Conservation (phyloP, 106 monocot genomes). For the Acanthochlamys bracteata region DNA sequence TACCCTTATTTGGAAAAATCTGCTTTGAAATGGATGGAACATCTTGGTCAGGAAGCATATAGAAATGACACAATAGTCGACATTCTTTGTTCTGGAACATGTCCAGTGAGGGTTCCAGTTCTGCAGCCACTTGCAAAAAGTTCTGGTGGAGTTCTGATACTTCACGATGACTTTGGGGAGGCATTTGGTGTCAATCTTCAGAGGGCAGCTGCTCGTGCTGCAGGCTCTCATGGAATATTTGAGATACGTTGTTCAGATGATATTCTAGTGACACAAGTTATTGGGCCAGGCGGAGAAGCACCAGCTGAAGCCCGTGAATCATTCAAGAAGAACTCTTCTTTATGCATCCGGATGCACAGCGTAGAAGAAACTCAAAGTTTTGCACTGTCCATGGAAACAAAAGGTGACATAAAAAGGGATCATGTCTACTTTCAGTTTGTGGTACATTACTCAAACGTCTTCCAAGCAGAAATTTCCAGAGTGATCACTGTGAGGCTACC, state of each 20-base stretch:
- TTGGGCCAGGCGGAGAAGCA: slow-evolving; percentile 96
- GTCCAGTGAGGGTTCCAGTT: slow-evolving; percentile 80
- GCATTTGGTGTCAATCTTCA: slow-evolving; percentile 98
- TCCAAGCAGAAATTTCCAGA: slow-evolving; percentile 74
- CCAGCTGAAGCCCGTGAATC: slow-evolving; percentile 68
- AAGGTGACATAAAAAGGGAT: slow-evolving; percentile 62
- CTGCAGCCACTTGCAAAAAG: slow-evolving; percentile 83
- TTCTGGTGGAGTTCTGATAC: slow-evolving; percentile 87
- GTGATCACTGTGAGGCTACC: slow-evolving; percentile 88
- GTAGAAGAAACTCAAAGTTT: slow-evolving; percentile 96
- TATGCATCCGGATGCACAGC: slow-evolving; percentile 83
- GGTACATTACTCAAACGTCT: slow-evolving; percentile 68
- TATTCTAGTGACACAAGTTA: slow-evolving; percentile 89
- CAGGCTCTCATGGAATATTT: slow-evolving; percentile 88
- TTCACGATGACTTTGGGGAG: slow-evolving; percentile 99
- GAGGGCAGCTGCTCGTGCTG: slow-evolving; percentile 73
- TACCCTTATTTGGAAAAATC: slow-evolving; percentile 95
- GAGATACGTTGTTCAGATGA: slow-evolving; percentile 95
- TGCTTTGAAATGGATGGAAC: slow-evolving; percentile 89
- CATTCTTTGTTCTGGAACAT: slow-evolving; percentile 85
- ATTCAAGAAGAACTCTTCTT: slow-evolving; percentile 84
- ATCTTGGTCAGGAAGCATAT: slow-evolving; percentile 70
- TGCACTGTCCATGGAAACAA: slow-evolving; percentile 80
- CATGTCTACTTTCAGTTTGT: slow-evolving; percentile 89
- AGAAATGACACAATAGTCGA: slow-evolving; percentile 68